Evolutionary conservation across 2,329 filamentous ascomycete genomes (phyloP), one percentile per base, ranked within the genome.

Genomic region (Scedosporium apiospermum): DNA sequence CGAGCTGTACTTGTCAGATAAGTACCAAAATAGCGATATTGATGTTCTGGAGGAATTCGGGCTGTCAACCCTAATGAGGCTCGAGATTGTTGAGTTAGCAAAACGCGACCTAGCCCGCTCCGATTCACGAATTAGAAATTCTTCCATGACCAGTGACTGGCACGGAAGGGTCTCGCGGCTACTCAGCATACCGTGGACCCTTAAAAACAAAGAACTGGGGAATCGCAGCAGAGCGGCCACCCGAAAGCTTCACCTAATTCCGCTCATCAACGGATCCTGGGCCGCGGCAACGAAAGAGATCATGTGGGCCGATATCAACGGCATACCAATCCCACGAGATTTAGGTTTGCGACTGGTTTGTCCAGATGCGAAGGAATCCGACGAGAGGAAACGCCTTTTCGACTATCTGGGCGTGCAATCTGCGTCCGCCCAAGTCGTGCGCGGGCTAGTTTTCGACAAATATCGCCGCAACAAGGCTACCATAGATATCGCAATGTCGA

Each of bases 1-100:
- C 4, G 64, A 65, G 18, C 30, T 62, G 7, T 65, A 61, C 16
- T 57, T 26, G 2, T n/a, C 57, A 10, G 41, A 16, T 38, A 38
- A 38, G 34, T 38, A 38, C 34, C 34, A 38, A 4, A 1, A 3
- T 38, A 3, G 10, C 34, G 34, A 38, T 38, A 38, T 14, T 6
- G 5, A 4, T 3, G 34, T 38, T 38, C 34, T 38, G 2, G 3
- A 38, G 9, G 34, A 38, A 38, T 38, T 38, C 10, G 34, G 34
- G 34, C 12, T 38, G 10, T 38, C 10, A 38, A 38, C 34, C 34
- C 9, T 38, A 14, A 12, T 4, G 2, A 14, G 34, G 34, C 34
- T 38, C 34, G 34, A 38, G 34, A 38, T 38, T 14, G 34, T 38
- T 38, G 34, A 12, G 34, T 14, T 38, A 14, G 10, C 34, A 38